Base-by-base conservation (phyloP, 768 basidiomycete genomes). In the Saitozyma podzolica region DNA sequence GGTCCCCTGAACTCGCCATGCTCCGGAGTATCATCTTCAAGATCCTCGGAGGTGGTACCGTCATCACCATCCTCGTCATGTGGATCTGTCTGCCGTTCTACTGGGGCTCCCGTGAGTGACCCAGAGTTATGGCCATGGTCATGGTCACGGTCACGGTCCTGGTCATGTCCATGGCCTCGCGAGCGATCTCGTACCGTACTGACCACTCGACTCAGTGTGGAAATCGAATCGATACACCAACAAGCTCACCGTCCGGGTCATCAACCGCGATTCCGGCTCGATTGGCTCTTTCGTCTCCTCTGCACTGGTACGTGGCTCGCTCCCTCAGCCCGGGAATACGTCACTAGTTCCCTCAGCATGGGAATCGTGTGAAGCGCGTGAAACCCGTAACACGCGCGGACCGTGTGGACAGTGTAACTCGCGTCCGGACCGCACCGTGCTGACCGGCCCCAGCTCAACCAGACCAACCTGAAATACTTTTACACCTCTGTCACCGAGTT, bases 61-160 rank as follows among this genome's bases (percentile, higher is more conserved):
- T 79, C 11, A 51, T 83, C 19, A 77, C 77, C 16, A 74, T 80
- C 40, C 16, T 80, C 37, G 65, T 83, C 47, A 81, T 82, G 78
- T 83, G 83, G 83, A 53, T 70, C 0, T 80, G 77, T 55, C 72
- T 83, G 4, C 80, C 82, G 3, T 63, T 81, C 60, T 83, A 77
- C 65, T 82, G 81, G 68, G 78, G 72, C 17, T 73, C 65, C 52
- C 63, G 64, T 73, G 61, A 67, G 67, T 68, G 40, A 42, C 29
- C 29, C 29, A 29, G 29, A 29, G 29, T 5, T 5, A 19, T 72
- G 78, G 4, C 73, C 74, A 9, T 60, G 64, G 14, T 60, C 61
- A 41, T 29, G 29, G 29, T 29, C 29, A 29, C n/a, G n/a, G n/a
- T 45, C 43, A 9, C 9, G 16, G 9, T 16, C 43, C 16, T 13